Base-by-base conservation (phyloP, 2,329 filamentous ascomycete genomes). In the Aspergillus sp. region DNA sequence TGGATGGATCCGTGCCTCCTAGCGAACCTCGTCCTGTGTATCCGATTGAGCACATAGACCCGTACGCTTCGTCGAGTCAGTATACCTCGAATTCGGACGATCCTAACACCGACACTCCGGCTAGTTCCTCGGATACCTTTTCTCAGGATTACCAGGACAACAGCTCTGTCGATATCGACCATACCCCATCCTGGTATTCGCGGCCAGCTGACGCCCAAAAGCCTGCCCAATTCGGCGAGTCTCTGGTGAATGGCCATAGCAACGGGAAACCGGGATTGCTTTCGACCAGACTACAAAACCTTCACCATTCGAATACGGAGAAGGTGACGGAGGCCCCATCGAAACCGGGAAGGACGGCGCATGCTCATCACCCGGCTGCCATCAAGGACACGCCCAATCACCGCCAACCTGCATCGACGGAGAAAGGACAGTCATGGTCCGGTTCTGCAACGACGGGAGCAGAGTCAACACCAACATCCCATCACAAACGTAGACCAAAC, bases 1-100 rank as follows among this genome's bases (percentile, higher is more conserved):
- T 75, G 5, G 73, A 76, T 59, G 73, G 73, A 5, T 74, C 73
- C 12, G 65, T 72, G 25, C 66, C 67, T 27, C 62, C 57, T 2
- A 68, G 61, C 52, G 70, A 72, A 42, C 58, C 57, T 20, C 65
- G 65, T 23, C 52, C 62, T 22, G 56, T 63, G n/a, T 56, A 60
- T 48, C 50, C 60, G 5, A 57, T 63, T 17, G 67, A 71, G 17
- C 55, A 61, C 37, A 60, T 64, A 32, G 69, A 71, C 47, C 63
- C 63, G 5, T 67, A 67, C 41, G 59, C 59, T 19, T 53, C 64
- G 4, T 60, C 65, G 47, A 69, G 63, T 41, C 64, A 70, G 48
- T 71, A 68, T 52, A 67, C 65, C 7, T 72, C 71, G 7, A 68
- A 64, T 17, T 72, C 67, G 5, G 69, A 71, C 49, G 68, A 68